Base-by-base conservation (phyloP, 2,329 filamentous ascomycete species). In the Teratosphaeria epicoccoides region DNA sequence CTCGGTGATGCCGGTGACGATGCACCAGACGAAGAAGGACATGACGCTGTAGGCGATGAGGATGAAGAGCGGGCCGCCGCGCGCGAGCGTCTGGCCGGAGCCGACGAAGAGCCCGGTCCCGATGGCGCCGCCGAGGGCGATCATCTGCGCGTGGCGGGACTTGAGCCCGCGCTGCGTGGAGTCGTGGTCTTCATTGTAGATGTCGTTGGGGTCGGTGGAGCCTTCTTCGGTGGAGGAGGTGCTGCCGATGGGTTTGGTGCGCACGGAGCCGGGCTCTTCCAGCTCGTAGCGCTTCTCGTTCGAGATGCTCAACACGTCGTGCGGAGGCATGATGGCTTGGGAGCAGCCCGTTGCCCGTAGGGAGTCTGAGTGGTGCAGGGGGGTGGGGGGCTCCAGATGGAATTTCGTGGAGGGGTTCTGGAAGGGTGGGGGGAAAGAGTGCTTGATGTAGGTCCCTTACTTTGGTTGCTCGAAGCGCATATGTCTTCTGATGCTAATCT, bases 1-100 rank as follows among this genome's bases (percentile, higher is more conserved):
- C 61, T 80, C 77, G n/a, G 72, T 73, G 10, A 75, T 71, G 47
- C 70, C 72, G 29, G 73, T 74, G 12, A 82, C 74, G 55, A 71
- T 60, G 46, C 64, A 63, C 52, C 64, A 67, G 53, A 77, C 61
- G 57, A 75, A 51, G 40, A 73, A 63, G 37, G 70, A 66, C 55
- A 76, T 68, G 43, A 75, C 57, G 17, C 62, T 55, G 57, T 68
- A 71, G 54, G 68, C 64, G 46, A 67, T 59, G 46, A 77, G 61
- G n/a, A 72, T 66, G 52, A 71, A 71, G 11, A 67, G 63, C 11
- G 73, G 70, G 10, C 72, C 64, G 14, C 61, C 68, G 17, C 59
- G 58, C n/a, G 63, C 60, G 11, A 70, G 60, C 6, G 67, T 66
- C 46, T 67, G 63, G 22, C 70, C 70, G 23, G 59, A 60, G 9